Evolutionary conservation across 192 early-diverging fungal species (phyloP), one percentile per base, ranked within the genome.

Genomic region (Coemansia sp.): DNA sequence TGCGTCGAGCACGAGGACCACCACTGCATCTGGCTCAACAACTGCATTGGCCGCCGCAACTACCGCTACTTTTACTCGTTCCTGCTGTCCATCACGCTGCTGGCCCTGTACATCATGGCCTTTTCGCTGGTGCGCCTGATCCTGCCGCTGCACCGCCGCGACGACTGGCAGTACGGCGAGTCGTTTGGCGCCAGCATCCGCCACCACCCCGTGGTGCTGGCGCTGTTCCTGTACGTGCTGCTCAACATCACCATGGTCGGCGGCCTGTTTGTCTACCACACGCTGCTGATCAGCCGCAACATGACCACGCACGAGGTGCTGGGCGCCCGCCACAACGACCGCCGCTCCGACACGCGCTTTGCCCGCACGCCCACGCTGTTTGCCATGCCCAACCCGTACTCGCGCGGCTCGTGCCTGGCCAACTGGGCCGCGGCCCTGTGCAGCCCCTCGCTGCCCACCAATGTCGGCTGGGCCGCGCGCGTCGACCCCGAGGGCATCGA

Each of bases 21-120:
- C 54, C 91, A 97, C 65, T 97, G 95, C 63, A 87, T 91, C 21
- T 97, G 93, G 93, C 86, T 90, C 7, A 91, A 87, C 59, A 94
- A 91, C 69, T 95, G 93, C 67, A 83, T 97, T 39, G 95, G 95
- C 4, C 81, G 82, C 27, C 70, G 87, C 49, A 90, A 90, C 68
- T 90, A 89, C 65, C 81, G 84, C 12, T 83, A 85, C 35, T 97
- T 97, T 56, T 87, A 92, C 60, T 81, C 81, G 11, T 93, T 94
- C 50, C 70, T 93, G 6, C 35, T 79, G 25, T 62, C 80, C 0
- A 69, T 78, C n/a, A 82, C 83, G 4, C 3, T 84, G n/a, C 42
- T 94, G 53, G 77, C 82, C 35, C 8, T 81, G 47, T 83, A 86
- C 59, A 75, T 87, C 14, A 46, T 85, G 48, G 65, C 79, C 1